These are phyloP conservation scores for Harringtonia lauricola DNA, from an alignment of 2,329 filamentous ascomycete genomes.

Conservation along the genomic window DNA sequence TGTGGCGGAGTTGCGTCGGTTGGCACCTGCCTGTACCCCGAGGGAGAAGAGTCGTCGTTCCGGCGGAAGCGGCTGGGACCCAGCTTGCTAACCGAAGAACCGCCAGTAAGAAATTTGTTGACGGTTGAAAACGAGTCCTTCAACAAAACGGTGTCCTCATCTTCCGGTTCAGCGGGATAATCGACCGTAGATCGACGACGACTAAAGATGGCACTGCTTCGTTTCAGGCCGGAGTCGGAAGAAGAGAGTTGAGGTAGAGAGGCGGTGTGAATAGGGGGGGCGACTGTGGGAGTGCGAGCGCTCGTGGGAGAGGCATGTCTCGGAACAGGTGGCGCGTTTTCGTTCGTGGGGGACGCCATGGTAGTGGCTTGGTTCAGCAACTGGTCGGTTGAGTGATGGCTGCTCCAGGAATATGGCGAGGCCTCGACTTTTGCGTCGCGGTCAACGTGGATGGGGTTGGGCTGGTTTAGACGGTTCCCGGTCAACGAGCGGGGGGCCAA, in stretches of 20 bases:
- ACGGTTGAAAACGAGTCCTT: slow-evolving; percentile 39
- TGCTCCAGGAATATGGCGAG: slow-evolving; percentile 38
- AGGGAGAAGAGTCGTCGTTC: slow-evolving; percentile 25
- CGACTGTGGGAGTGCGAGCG: slow-evolving; percentile 17
- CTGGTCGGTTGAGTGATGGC: slow-evolving; percentile 38
- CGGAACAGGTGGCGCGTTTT: slow-evolving; percentile 26
- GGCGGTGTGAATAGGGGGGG: background rate
- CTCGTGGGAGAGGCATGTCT: slow-evolving; percentile 23
- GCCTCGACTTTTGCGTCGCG: slow-evolving; percentile 32
- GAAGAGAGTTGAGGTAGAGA: slow-evolving; percentile 7
- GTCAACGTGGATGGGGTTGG: slow-evolving; percentile 37
- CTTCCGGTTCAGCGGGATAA: slow-evolving; percentile 24
- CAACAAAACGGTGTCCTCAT: slow-evolving; percentile 42
- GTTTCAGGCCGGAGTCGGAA: slow-evolving; percentile 21
- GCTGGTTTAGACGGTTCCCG: slow-evolving; percentile 31
- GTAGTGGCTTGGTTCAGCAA: slow-evolving; percentile 29
- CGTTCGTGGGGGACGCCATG: slow-evolving; percentile 23
- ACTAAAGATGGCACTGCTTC: slow-evolving; percentile 18
- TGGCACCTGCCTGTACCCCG: slow-evolving; percentile 18
- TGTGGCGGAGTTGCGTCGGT: slow-evolving; percentile 21
- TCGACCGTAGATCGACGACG: slow-evolving; percentile 17
- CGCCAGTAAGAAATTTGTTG: slow-evolving; percentile 30
- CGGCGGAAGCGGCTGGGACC: slow-evolving; percentile 21
- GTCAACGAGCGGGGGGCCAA: slow-evolving; percentile 32
- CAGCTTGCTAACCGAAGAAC: slow-evolving; percentile 3